Percentiles rank a stretch among this genome's conserved stretches.
phyloP scores from a whole-genome alignment of 305 asterid genomes.

The Nicotiana rustica region DNA sequence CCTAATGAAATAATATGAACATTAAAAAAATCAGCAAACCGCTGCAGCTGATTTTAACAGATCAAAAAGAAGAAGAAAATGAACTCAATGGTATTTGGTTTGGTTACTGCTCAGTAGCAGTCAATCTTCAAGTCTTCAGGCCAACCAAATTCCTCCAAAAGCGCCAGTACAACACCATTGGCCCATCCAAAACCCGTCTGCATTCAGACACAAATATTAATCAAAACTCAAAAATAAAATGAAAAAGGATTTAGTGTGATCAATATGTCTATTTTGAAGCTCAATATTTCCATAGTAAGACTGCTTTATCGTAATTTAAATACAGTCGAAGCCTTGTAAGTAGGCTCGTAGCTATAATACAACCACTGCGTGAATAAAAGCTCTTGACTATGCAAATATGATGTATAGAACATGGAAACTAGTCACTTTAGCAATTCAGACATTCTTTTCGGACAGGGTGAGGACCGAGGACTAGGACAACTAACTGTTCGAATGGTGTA shows the following conservation, averaged over 20 bases:
- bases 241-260: neutral
- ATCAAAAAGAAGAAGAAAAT: neutral
- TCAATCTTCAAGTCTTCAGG: slow-evolving; percentile 55
- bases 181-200: slow-evolving; percentile 99
- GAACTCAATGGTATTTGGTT: neutral
- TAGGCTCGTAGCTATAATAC: neutral
- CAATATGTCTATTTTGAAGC: neutral
- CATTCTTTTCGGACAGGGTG: neutral
- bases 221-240: neutral
- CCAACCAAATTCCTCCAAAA: slow-evolving; percentile 97
- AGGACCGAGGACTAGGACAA: neutral
- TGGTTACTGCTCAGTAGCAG: slow-evolving; percentile 42
- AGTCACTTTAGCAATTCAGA: neutral
- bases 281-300: too few species aligned
- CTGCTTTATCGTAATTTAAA: neutral
- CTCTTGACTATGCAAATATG: neutral
- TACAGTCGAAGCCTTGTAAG: neutral
- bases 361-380: neutral
- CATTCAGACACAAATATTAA: slow-evolving; percentile 31
- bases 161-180: slow-evolving; percentile 84
- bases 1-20: neutral
- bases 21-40: neutral
- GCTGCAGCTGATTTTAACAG: neutral
- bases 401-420: neutral
- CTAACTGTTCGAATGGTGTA: neutral